Base-by-base conservation (phyloP, 306 rosid species). In the Gastrolobium villosum region DNA sequence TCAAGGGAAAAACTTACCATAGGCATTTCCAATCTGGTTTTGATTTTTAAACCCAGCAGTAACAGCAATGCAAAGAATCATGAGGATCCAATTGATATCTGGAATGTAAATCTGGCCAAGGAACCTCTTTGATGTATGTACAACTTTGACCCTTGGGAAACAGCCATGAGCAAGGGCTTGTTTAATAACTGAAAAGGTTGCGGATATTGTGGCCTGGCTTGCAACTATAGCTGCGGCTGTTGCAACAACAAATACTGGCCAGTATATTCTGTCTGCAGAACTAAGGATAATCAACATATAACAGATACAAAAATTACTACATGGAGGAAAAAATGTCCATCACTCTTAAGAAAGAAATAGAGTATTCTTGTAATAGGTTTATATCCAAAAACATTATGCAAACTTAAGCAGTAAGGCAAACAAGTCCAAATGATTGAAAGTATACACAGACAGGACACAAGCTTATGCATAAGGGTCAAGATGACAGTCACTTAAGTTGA, bases 141-240 rank as follows among this genome's bases (percentile, higher is more conserved):
- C 88, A 69, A 95, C 94, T 89, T 93, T 95, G 68, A 95, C 99
- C 80, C 99, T 88, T 8, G 98, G 99, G 84, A 95, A 95, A 70
- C 97, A 95, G 65, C 99, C 98, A 63, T 79, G 97, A 13, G 99
- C 91, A 85, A 87, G 92, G 78, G 99, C 99, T 84, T 95, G 98
- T 91, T 95, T 93, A 80, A 93, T 87, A 67, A 95, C 76, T 6
- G 98, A 90, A 87, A 89, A 95, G 5, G 98, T 91, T 64, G 99
- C 98, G 10, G 90, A 77, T 78, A 95, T 93, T 14, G 98, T 95
- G 44, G 98, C 97, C 77, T 95, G 99, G 83, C 97, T 95, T 41
- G 97, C 99, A 69, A 95, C 98, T 79, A 93, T 31, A 57, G 99
- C 99, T 63, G 99, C 99, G 37, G 89, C 88, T 28, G 97, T 93